phyloP scores from a whole-genome alignment of 2,329 filamentous ascomycete genomes.

The Aureobasidium sp. region DNA sequence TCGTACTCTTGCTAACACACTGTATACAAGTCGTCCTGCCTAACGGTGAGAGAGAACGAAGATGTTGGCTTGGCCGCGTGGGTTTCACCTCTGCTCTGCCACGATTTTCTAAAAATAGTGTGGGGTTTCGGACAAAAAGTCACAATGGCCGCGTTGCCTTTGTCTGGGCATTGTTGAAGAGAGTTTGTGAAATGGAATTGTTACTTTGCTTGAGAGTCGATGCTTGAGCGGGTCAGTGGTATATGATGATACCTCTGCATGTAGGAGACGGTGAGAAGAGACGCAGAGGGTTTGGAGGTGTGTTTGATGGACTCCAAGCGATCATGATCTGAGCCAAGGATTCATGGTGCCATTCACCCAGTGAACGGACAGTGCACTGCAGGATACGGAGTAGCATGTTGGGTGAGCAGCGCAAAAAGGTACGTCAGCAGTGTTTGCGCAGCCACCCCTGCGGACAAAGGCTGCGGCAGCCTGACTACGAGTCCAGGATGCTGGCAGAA shows the following conservation, averaged over 20 bases:
- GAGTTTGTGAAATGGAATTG: no score
- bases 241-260: background rate
- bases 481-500: background rate
- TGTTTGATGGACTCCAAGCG: background rate
- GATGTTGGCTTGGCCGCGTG: background rate
- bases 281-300: background rate
- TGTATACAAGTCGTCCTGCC: background rate
- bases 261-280: background rate
- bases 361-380: background rate
- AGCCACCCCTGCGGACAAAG: constrained; percentile 2
- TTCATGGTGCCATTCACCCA: constrained; percentile 1
- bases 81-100: background rate
- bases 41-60: background rate
- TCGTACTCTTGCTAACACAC: background rate
- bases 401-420: background rate
- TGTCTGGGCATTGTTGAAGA: background rate
- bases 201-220: background rate
- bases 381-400: background rate
- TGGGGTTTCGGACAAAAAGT: background rate
- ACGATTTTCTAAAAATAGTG: background rate
- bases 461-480: constrained; percentile 4
- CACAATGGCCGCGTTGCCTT: constrained; percentile 1
- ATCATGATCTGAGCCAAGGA: background rate
- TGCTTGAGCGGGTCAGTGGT: background rate
- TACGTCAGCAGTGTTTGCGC: constrained; percentile 8